Evolutionary conservation across 768 basidiomycete genomes (phyloP), one percentile per base, ranked within the genome.

Genomic region (Zangia roseola): DNA sequence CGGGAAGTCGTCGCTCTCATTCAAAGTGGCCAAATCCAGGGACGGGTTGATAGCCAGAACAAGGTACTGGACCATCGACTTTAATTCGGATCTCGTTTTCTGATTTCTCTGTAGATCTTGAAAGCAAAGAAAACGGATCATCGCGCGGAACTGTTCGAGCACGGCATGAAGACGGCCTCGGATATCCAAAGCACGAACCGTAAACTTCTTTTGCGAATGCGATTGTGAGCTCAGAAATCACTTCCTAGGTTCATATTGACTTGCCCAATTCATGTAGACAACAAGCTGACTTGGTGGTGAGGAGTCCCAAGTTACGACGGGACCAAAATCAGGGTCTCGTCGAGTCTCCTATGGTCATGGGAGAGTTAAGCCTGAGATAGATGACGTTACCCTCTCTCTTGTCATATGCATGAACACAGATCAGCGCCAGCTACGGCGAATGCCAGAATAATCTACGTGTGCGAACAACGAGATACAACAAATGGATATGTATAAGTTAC

Each of bases 21-120:
- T 47, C 84, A 86, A 63, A 72, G 74, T 1, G 88, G 90, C 1
- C 75, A 80, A 40, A 89, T 97, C 52, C 79, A 86, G 58, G 94
- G 83, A 3, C 76, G 91, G 10, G 84, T 97, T 16, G 94, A 97
- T 63, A 87, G 89, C 59, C 86, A 88, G 66, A 91, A 93, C 69
- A 92, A 91, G 78, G 91, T 86, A 40, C 35, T 68, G 55, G 10
- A 28, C 4, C n/a, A 6, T 33, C 8, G 28, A 25, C 25, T 10
- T 6, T 20, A 13, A 2, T 5, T 8, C 5, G 5, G 23, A 14
- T 10, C 5, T 9, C 2, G 2, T 2, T 41, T 19, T n/a, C 19
- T 9, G 7, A 4, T 23, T 34, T 6, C 21, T 30, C 24, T 26
- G 14, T 56, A 91, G 93, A 85, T 94, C 16, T 67, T 97, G 43